Percentiles rank a stretch among this genome's conserved stretches.
phyloP scores from a whole-genome alignment of 1,139 yeast species.

The Saccharomyces pastorianus region DNA sequence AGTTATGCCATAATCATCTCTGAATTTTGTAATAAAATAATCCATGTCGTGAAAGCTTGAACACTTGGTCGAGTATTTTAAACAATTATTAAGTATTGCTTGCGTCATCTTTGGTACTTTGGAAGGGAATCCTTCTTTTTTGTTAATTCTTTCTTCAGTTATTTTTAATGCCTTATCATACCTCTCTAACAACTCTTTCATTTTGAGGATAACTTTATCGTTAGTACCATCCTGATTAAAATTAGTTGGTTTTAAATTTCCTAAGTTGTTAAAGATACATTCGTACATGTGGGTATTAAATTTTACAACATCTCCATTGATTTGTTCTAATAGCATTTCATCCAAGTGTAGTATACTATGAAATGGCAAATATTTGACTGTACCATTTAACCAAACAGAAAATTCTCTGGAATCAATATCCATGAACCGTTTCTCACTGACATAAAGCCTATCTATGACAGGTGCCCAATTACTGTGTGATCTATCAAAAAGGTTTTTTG shows the following conservation, averaged over 20 bases:
- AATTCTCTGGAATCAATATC: slow-evolving; percentile 37
- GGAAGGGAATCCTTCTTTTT: background rate
- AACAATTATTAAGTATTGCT: background rate
- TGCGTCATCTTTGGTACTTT: background rate
- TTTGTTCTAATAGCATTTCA: slow-evolving; percentile 27
- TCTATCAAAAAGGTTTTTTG: background rate
- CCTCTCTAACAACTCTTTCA: background rate
- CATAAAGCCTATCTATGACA: slow-evolving; percentile 41
- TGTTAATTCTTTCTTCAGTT: background rate
- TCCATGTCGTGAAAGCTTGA: slow-evolving; percentile 42
- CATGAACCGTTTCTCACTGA: slow-evolving; percentile 36
- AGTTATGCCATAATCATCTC: slow-evolving; percentile 34
- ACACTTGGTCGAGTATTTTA: background rate
- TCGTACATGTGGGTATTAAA: slow-evolving; percentile 37
- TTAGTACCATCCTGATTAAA: background rate
- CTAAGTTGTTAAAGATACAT: slow-evolving; percentile 33
- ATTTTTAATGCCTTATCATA: background rate
- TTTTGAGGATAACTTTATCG: background rate
- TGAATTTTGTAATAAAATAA: slow-evolving; percentile 22
- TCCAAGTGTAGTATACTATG: slow-evolving; percentile 36
- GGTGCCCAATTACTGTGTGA: slow-evolving; percentile 38
- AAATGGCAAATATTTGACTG: slow-evolving; percentile 37
- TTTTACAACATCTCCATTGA: slow-evolving; percentile 31
- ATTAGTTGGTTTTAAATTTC: background rate
- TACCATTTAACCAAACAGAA: slow-evolving; percentile 35